Evolutionary conservation across 1,284 basidiomycete genomes (phyloP).

Genomic region (Moniliophthora roreri): DNA sequence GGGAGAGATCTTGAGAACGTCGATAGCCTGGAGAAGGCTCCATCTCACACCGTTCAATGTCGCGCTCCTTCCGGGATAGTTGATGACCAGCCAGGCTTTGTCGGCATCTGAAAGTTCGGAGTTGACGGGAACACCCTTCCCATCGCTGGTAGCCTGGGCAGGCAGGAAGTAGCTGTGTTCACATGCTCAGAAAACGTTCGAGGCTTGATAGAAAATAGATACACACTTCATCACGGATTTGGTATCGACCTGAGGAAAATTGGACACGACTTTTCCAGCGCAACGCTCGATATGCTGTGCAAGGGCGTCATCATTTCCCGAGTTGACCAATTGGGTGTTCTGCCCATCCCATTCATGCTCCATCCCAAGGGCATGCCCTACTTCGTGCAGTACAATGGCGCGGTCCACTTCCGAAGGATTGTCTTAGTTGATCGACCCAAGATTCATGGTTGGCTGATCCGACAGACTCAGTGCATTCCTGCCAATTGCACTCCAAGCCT

Average conservation of each 20-base stretch:
- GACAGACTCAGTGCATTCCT: background rate
- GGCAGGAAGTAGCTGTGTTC: too few species aligned
- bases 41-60: background rate
- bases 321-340: background rate
- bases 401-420: background rate
- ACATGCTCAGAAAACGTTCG: background rate
- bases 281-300: too few species aligned
- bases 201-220: background rate
- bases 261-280: background rate
- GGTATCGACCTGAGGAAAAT: background rate
- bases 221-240: background rate
- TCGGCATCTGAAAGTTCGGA: background rate
- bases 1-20: background rate
- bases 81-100: background rate
- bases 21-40: background rate
- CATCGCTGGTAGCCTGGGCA: background rate
- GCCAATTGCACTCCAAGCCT: constrained; percentile 1
- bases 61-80: background rate
- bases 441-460: background rate
- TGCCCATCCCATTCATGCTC: background rate
- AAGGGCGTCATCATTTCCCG: too few species aligned
- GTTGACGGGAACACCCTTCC: background rate
- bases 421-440: background rate
- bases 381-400: background rate
- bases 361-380: background rate